phyloP scores from a whole-genome alignment of 106 monocot genomes.

The Dioscorea dumetorum region DNA sequence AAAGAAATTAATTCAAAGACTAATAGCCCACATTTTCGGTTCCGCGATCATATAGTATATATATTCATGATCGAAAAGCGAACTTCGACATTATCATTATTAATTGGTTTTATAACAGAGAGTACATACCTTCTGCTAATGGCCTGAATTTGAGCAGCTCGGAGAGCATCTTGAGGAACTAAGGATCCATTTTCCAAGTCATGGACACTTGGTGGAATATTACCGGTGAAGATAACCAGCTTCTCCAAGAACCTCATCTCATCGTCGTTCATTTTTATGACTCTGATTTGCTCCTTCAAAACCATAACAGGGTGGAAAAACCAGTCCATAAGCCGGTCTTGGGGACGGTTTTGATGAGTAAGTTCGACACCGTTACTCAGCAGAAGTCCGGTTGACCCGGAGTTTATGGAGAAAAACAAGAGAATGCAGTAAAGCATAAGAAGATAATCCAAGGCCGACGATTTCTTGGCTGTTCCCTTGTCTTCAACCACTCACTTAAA shows the following conservation, averaged over 20 bases:
- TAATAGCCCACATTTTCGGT: too few species aligned
- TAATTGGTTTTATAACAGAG: background rate
- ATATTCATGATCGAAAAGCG: too few species aligned
- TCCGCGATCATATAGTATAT: too few species aligned
- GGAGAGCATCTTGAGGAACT: conserved; percentile 50
- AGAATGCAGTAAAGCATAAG: conserved; percentile 34
- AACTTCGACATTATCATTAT: too few species aligned
- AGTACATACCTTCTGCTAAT: conserved; percentile 76
- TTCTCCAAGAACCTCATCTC: conserved; percentile 81
- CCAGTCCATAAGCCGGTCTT: conserved; percentile 79
- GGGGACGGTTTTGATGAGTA: conserved; percentile 59
- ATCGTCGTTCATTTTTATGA: conserved; percentile 46
- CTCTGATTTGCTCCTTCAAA: conserved; percentile 79
- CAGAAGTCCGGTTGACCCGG: conserved; percentile 57
- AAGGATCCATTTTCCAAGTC: conserved; percentile 48
- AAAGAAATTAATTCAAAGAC: too few species aligned
- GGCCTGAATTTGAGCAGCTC: conserved; percentile 74
- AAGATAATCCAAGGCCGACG: conserved; percentile 60
- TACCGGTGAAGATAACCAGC: conserved; percentile 55
- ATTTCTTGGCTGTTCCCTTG: conserved; percentile 45
- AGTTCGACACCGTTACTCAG: conserved; percentile 50
- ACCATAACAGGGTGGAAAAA: conserved; percentile 90
- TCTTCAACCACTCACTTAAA: conserved; percentile 64
- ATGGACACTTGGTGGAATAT: conserved; percentile 20
- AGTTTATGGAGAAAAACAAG: conserved; percentile 53